Evolutionary conservation across 495 filamentous ascomycete species (phyloP), one percentile per base, ranked within the genome.

Genomic region (Astrothelium subdiscretum): DNA sequence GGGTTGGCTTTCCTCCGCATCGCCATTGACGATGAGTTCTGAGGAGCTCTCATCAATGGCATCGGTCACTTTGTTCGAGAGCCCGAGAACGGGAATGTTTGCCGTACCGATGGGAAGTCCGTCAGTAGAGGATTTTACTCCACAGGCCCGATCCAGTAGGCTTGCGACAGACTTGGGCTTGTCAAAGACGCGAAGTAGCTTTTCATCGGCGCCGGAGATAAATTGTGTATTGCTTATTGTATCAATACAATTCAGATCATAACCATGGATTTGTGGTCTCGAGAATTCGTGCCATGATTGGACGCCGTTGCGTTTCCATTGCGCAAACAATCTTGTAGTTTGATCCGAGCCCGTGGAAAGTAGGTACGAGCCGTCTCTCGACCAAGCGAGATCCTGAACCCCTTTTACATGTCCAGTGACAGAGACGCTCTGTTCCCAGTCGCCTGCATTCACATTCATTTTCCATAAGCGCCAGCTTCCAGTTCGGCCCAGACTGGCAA

Each of bases 181-280:
- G 60, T 91, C 86, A 72, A 99, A 99, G 18, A 97, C 92, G 18
- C 94, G 86, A 65, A 97, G 79, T 31, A 97, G 83, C 74, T 99
- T 99, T 76, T 99, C 94, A 68, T 99, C 95, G 38, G 94, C 94
- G n/a, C 94, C 94, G 48, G 91, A 92, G 29, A 99, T 85, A 68
- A 97, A 97, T 58, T 83, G 84, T 15, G 83, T 76, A 29, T 78
- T 71, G 3, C 83, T 83, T 27, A 96, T 71, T 3, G 86, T 81
- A 68, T 88, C 87, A 65, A 97, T 83, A 71, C 92, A 97, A 76
- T 97, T 99, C 64, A 99, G 79, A 71, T 97, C 94, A 70, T 99
- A 99, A 38, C 94, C 94, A 76, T 99, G 94, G 61, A 97, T 97
- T 69, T 99, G 94, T 20, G 94, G 95, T 52, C 94, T 81, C 6